Conservation (phyloP, 139 green algal species). For the Coelastrella sp. region DNA sequence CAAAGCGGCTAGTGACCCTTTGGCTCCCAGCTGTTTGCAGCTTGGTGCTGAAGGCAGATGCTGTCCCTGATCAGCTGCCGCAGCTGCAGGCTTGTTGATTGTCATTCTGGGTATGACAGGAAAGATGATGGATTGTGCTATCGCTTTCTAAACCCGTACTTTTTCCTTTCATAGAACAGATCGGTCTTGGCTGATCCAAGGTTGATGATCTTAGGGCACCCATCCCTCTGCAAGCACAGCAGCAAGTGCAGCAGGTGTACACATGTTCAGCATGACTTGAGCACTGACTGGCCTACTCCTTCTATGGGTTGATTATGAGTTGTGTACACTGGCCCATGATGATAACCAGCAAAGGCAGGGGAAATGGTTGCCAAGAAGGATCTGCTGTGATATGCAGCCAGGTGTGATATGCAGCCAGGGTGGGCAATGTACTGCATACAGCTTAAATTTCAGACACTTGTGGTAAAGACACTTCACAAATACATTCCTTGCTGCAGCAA, state of each 20-base stretch:
- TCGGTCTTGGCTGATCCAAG: constrained; percentile 96
- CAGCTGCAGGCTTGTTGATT: not conserved
- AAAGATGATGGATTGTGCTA: constrained; percentile 2
- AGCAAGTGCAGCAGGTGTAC: not conserved
- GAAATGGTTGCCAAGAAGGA: too few species aligned
- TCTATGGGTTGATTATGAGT: too few species aligned
- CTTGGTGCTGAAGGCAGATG: not conserved
- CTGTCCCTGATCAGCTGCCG: not conserved
- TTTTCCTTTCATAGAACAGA: constrained; percentile 89
- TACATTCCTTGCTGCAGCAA: not conserved
- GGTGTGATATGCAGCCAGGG: too few species aligned
- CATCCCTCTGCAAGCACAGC: constrained; percentile 84
- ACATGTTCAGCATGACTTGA: not conserved
- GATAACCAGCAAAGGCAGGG: not conserved
- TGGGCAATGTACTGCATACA: not conserved
- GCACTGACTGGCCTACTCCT: not conserved
- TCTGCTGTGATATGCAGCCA: too few species aligned
- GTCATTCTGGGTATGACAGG: not conserved
- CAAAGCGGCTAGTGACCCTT: not conserved
- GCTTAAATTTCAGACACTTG: too few species aligned
- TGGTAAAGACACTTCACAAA: too few species aligned
- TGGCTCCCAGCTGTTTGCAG: not conserved
- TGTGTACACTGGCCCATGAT: too few species aligned
- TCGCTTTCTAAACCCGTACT: constrained; percentile 77
- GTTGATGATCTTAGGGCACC: constrained; percentile 99